A percentile compares a stretch with the other conserved stretches of the same genome.
Conservation (phyloP, 2,329 filamentous ascomycete genomes). For the Hypocreales sp. region DNA sequence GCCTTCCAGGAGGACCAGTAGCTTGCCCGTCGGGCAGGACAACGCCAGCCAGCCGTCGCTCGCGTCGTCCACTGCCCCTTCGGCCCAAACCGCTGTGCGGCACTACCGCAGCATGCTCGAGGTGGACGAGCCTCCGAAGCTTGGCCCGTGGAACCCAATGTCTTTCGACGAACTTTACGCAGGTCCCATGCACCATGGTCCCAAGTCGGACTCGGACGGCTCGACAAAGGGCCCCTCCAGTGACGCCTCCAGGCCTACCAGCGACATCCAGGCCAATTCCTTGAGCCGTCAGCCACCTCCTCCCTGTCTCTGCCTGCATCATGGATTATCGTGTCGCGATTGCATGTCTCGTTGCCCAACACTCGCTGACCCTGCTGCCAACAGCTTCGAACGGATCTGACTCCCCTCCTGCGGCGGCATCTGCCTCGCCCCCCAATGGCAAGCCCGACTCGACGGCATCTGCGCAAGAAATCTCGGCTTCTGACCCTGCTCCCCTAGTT, state of each 20-base stretch:
- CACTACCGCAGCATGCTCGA: conserved; percentile 39
- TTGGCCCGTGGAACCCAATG: conserved; percentile 26
- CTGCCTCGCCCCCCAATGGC: conserved; percentile 24
- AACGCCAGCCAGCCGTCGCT: conserved; percentile 2
- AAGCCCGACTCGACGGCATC: conserved; percentile 15
- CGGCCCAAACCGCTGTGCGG: conserved; percentile 7
- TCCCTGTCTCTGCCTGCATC: too few relatives aligned
- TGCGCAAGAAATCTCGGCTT: conserved; percentile 16
- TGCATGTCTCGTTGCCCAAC: too few relatives aligned
- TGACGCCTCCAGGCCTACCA: not conserved
- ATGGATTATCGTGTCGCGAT: too few relatives aligned
- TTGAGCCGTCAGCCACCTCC: conserved; percentile 21
- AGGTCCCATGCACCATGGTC: conserved; percentile 9
- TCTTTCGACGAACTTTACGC: conserved; percentile 31
- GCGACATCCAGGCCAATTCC: conserved; percentile 3
- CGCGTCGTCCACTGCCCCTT: conserved; percentile 3
- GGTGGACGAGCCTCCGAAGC: conserved; percentile 30
- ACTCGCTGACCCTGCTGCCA: too few relatives aligned
- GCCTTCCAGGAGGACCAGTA: conserved; percentile 18
- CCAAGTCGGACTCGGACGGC: conserved; percentile 1
- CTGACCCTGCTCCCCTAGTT: conserved; percentile 18
- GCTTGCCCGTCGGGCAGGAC: conserved; percentile 9
- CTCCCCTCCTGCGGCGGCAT: conserved; percentile 25
- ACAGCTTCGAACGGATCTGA: conserved; percentile 32
- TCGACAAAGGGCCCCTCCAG: conserved; percentile 1